Evolutionary conservation across 345 rosid species (phyloP), one percentile per base, ranked within the genome.

Genomic region (Populus deltoides): DNA sequence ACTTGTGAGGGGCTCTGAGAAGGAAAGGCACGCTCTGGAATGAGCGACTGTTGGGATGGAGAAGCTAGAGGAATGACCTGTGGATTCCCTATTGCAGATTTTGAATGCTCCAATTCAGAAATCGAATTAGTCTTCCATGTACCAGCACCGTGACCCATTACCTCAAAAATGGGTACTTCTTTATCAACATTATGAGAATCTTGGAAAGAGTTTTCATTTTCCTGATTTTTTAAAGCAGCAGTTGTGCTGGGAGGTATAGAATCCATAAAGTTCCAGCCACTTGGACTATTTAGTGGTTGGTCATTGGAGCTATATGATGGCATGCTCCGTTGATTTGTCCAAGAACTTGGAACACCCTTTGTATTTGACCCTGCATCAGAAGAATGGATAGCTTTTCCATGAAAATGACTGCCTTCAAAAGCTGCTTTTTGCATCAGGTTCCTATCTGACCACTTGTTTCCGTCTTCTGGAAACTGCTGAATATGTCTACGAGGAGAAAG

Each of bases 61-160:
- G 92, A 98, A 55, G 85, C 97, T 79, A 93, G 85, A 79, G 87
- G 97, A 71, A 94, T 85, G 29, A 78, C 59, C 65, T 78, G 84
- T 31, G 86, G 76, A 81, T 86, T 82, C 71, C 80, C 88, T 51
- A 80, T 59, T 35, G 77, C 43, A 72, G 87, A 84, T 70, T 84
- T 83, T 66, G 79, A 77, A 36, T 71, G 78, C 77, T 86, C 90
- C 55, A 77, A 12, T 16, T 66, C 85, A 72, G 68, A 74, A 84
- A 81, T 45, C 41, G 81, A 75, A 74, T 79, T 79, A 77, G 81
- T 68, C 81, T 84, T 89, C 87, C 88, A 82, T 17, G 63, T 47
- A 69, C 68, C 80, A 85, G 80, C 45, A 74, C 84, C 81, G 74
- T 70, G 83, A 55, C 81, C 79, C 66, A 67, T 71, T 75, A 66